These are phyloP conservation scores for Aphelidium insulamus DNA, from an alignment of 371 early-diverging fungal species.

Conservation along the genomic window DNA sequence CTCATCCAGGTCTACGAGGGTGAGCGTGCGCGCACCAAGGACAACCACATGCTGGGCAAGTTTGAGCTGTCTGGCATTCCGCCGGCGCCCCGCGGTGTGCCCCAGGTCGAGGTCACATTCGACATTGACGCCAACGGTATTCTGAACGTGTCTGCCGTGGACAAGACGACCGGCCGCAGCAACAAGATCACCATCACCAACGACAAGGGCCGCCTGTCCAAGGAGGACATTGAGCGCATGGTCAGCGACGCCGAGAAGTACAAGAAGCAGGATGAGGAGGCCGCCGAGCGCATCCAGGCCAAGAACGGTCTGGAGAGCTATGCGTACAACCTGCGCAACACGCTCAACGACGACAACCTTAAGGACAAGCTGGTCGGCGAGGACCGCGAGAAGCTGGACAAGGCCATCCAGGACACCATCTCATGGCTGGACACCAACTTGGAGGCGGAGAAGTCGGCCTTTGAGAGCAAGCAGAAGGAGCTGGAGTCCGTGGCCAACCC, in stretches of 20 bases:
- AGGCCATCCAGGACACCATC: slow-evolving; percentile 62
- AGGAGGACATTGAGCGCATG: slow-evolving; percentile 76
- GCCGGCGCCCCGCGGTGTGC: slow-evolving; percentile 72
- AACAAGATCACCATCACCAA: slow-evolving; percentile 82
- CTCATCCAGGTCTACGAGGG: slow-evolving; percentile 85
- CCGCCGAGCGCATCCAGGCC: slow-evolving; percentile 61
- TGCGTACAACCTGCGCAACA: slow-evolving; percentile 81
- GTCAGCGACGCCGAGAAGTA: slow-evolving; percentile 67
- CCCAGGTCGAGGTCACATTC: slow-evolving; percentile 81
- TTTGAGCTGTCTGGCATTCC: slow-evolving; percentile 71
- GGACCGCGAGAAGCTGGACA: slow-evolving; percentile 63
- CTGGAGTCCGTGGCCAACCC: slow-evolving; percentile 86
- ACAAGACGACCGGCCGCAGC: slow-evolving; percentile 68
- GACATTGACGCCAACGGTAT: slow-evolving; percentile 90
- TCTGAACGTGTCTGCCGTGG: slow-evolving; percentile 75
- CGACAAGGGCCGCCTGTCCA: slow-evolving; percentile 69
- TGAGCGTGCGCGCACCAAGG: slow-evolving; percentile 68
- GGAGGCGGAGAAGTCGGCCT: slow-evolving; percentile 86
- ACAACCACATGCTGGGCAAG: slow-evolving; percentile 81
- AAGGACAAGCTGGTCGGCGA: slow-evolving; percentile 46
- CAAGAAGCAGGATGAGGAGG: slow-evolving; percentile 61
- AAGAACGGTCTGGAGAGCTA: slow-evolving; percentile 83
- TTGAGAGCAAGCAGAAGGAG: slow-evolving; percentile 77
- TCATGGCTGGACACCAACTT: slow-evolving; percentile 61
- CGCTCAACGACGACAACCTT: slow-evolving; percentile 65